Percentiles rank a stretch among this genome's conserved stretches.
Evolutionary conservation across 1,284 basidiomycete species (phyloP).

Genomic region (Filobasidium uniguttulatum): DNA sequence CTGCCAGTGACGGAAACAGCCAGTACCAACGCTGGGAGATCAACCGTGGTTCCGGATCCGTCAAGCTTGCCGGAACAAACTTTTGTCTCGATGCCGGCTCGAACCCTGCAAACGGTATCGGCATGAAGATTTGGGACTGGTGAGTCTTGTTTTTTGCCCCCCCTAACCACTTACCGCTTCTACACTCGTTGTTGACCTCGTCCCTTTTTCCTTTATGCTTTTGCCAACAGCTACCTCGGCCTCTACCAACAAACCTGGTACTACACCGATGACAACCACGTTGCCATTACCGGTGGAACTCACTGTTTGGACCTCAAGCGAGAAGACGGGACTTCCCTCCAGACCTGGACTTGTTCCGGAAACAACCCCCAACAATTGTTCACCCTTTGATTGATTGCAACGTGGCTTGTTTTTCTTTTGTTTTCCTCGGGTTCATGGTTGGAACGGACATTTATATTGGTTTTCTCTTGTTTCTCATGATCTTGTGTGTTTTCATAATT

Average conservation of each 20-base stretch:
- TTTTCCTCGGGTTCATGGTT: too few relatives aligned
- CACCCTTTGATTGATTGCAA: too few relatives aligned
- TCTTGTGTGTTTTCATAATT: too few relatives aligned
- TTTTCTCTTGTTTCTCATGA: too few relatives aligned
- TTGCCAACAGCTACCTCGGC: neutral
- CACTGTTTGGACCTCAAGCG: slow-evolving; percentile 1
- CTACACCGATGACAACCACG: slow-evolving; percentile 2
- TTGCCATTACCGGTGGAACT: slow-evolving; percentile 5
- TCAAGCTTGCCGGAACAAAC: slow-evolving; percentile 5
- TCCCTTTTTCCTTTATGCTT: neutral
- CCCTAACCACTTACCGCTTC: too few relatives aligned
- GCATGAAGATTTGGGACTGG: neutral
- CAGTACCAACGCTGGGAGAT: too few relatives aligned
- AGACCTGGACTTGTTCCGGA: neutral
- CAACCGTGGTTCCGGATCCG: slow-evolving; percentile 2
- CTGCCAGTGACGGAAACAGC: too few relatives aligned
- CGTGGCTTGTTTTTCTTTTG: too few relatives aligned
- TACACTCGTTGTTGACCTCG: neutral
- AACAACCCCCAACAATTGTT: slow-evolving; percentile 1
- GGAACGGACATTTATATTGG: too few relatives aligned
- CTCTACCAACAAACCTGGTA: neutral
- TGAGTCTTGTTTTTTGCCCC: too few relatives aligned
- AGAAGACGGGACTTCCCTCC: neutral
- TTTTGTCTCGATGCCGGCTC: slow-evolving; percentile 9
- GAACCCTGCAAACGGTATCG: neutral